Percentiles rank a stretch among this genome's conserved stretches.
These are phyloP conservation scores for Claviceps pazoutovae DNA, from an alignment of 2,329 filamentous ascomycete genomes.

Conservation along the genomic window DNA sequence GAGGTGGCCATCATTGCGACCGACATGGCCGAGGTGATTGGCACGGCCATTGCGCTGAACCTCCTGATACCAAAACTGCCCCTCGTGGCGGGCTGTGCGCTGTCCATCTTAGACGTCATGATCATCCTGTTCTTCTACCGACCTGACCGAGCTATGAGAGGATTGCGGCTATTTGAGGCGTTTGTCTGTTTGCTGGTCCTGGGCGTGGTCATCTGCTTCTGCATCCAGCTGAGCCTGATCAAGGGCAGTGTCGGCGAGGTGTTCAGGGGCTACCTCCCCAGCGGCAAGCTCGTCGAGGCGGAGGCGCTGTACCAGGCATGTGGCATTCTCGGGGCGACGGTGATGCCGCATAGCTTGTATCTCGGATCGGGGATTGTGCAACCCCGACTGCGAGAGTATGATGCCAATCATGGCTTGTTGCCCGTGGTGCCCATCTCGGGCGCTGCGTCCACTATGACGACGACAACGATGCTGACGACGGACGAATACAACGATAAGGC, in stretches of 20 bases:
- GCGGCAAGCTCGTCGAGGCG: conserved; percentile 40
- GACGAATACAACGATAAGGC: conserved; percentile 28
- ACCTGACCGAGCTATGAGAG: conserved; percentile 43
- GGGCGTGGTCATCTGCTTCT: conserved; percentile 58
- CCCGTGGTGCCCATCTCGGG: conserved; percentile 17
- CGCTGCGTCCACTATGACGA: conserved; percentile 3
- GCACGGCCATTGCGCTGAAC: conserved; percentile 56
- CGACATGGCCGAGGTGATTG: conserved; percentile 59
- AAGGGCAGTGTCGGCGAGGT: conserved; percentile 40
- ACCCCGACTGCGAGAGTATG: conserved; percentile 49
- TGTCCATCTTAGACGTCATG: conserved; percentile 56
- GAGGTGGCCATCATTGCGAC: conserved; percentile 58
- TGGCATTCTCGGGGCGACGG: conserved; percentile 63
- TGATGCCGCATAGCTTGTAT: conserved; percentile 57
- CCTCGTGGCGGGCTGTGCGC: conserved; percentile 52
- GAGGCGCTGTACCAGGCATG: conserved; percentile 56
- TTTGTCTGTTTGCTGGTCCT: conserved; percentile 50
- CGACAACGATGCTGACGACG: conserved; percentile 13
- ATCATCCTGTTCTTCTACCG: conserved; percentile 53
- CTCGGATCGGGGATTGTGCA: conserved; percentile 58
- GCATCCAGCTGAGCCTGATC: conserved; percentile 53
- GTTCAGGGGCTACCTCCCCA: conserved; percentile 52
- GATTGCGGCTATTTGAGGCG: conserved; percentile 48
- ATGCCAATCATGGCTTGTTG: conserved; percentile 40
- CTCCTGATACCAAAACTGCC: conserved; percentile 49